A percentile compares a stretch with the other conserved stretches of the same genome.
Evolutionary conservation across 208 protist species (phyloP).

Genomic region (Borovskyia barvae): DNA sequence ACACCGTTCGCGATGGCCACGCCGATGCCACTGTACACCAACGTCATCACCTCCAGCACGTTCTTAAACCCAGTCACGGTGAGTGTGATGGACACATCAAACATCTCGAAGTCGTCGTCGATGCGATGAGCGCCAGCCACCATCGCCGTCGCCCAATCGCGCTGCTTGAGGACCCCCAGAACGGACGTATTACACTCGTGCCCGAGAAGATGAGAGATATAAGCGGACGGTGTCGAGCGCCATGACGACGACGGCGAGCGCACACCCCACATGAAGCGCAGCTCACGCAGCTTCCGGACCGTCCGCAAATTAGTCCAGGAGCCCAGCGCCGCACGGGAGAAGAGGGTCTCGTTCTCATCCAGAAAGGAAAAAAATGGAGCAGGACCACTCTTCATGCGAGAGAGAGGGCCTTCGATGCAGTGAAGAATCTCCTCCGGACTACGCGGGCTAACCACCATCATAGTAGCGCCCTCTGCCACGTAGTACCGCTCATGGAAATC

Average conservation of each 20-base stretch:
- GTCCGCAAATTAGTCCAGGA: constrained; percentile 67
- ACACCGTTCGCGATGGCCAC: constrained; percentile 38
- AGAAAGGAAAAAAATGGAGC: constrained; percentile 30
- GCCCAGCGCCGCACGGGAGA: constrained; percentile 7
- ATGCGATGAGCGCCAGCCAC: constrained; percentile 48
- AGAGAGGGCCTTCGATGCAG: constrained; percentile 43
- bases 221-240: constrained; percentile 58
- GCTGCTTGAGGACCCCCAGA: constrained; percentile 77
- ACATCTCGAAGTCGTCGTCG: constrained; percentile 62
- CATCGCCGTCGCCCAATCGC: constrained; percentile 66
- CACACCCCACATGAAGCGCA: constrained; percentile 67
- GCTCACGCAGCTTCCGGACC: constrained; percentile 42
- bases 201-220: constrained; percentile 89
- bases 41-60: constrained; percentile 49
- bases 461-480: constrained; percentile 13
- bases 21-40: constrained; percentile 69
- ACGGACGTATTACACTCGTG: constrained; percentile 92
- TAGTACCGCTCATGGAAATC: constrained; percentile 56
- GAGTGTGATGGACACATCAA: constrained; percentile 48
- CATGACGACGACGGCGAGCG: constrained; percentile 37
- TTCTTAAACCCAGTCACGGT: constrained; percentile 53
- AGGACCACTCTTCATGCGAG: constrained; percentile 34
- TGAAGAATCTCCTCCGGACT: constrained; percentile 36
- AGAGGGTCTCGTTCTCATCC: constrained; percentile 20
- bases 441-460: constrained; percentile 46